Evolutionary conservation across 176 grass and related monocot genomes (phyloP), one percentile per base, ranked within the genome.

Genomic region (Themeda triandra): DNA sequence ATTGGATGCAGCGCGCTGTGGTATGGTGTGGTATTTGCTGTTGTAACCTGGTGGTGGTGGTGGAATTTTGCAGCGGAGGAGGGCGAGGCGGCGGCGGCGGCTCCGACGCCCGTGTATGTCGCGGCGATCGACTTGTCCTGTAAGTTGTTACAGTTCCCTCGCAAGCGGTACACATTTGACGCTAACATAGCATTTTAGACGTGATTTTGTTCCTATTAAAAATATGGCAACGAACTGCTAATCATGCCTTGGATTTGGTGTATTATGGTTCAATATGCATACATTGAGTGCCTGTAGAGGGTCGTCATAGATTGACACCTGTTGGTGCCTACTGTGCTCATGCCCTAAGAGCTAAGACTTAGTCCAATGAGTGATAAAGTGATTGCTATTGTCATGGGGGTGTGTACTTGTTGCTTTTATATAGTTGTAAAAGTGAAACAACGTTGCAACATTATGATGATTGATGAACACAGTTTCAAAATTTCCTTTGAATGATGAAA

Each of bases 121-220:
- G 93, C 96, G 6, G 91, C 87, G 4, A 84, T 98, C 74, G 96
- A 98, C 86, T 83, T 98, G 31, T 91, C 82, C 73, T 98, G 96
- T 98, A 93, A 93, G 91, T 78, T 79, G 66, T 87, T 32, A 35
- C 2, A 10, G 58, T 71, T 75, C 78, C 12, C 80, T 33, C 12
- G n/a, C 44, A 18, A 73, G 46, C n/a, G 66, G 42, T 69, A 28
- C 3, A 27, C 54, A 8, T 48, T 56, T 25, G 23, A 13, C 14
- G 79, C 58, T 73, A 79, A 68, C 28, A 14, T 58, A 33, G 13
- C 44, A 66, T 7, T 44, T 54, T 84, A 31, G 39, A 42, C 21
- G 11, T 40, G 35, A 44, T 21, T 85, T 73, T 63, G 63, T 14
- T 21, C 64, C 53, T 66, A 31, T 8, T 42, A 24, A 42, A 32